Evolutionary conservation across 2,329 filamentous ascomycete species (phyloP).

Genomic region (Cercospora beticola): DNA sequence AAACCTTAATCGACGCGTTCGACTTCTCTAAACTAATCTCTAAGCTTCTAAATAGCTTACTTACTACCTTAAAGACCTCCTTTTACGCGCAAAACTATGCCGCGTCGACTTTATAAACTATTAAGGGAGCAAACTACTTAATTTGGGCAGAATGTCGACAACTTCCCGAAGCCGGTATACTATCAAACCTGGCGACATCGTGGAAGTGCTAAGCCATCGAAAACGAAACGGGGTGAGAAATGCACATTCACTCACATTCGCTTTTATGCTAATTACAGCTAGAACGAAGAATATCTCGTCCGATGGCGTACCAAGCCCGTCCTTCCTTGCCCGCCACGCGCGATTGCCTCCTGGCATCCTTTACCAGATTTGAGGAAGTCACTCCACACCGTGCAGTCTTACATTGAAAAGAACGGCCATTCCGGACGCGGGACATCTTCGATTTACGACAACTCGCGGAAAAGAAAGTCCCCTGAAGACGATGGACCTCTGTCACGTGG

Average conservation of each 20-base stretch:
- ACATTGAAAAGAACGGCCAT: slow-evolving; percentile 34
- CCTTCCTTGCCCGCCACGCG: slow-evolving; percentile 18
- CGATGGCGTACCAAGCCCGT: slow-evolving; percentile 38
- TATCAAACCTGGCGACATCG: slow-evolving; percentile 26
- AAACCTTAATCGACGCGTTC: background rate
- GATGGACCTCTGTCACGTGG: slow-evolving; percentile 22
- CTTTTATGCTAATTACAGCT: slow-evolving; percentile 1
- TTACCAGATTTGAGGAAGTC: slow-evolving; percentile 42
- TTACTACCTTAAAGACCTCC: background rate
- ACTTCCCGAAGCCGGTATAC: slow-evolving; percentile 5
- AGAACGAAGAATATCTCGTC: slow-evolving; percentile 47
- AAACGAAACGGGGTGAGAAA: slow-evolving; percentile 28
- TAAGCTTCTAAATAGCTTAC: background rate
- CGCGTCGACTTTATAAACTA: background rate
- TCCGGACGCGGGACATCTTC: slow-evolving; percentile 19
- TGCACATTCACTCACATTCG: slow-evolving; percentile 13
- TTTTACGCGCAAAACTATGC: background rate
- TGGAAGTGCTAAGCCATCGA: slow-evolving; percentile 33
- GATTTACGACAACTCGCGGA: slow-evolving; percentile 14
- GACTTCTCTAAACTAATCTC: background rate
- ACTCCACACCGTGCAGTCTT: slow-evolving; percentile 45
- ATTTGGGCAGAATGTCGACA: background rate
- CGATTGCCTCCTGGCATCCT: slow-evolving; percentile 47
- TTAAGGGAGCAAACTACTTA: background rate
- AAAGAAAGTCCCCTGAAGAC: slow-evolving; percentile 32